These are phyloP conservation scores for Mortierella sp. DNA, from an alignment of 371 early-diverging fungal genomes.

Conservation along the genomic window DNA sequence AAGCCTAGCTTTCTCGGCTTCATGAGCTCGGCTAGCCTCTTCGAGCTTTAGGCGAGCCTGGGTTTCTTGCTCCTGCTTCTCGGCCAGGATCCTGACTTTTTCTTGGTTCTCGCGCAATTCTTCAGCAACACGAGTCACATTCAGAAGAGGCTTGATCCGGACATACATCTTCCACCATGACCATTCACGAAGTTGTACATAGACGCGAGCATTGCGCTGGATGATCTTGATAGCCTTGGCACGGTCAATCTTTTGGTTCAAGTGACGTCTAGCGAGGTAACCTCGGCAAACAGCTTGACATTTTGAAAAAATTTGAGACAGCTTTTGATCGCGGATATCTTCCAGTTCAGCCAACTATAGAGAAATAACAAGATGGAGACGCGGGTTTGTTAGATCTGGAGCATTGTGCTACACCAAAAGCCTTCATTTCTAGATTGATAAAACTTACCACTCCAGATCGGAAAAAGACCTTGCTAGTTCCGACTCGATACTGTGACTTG, in stretches of 20 bases:
- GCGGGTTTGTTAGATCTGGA: not conserved
- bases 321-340: slow-evolving; percentile 89
- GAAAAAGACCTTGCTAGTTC: slow-evolving; percentile 98
- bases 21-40: slow-evolving; percentile 63
- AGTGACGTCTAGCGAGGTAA: slow-evolving; percentile 80
- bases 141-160: slow-evolving; percentile 97
- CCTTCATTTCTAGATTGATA: not conserved
- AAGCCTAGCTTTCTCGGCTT: slow-evolving; percentile 72
- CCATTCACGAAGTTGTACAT: slow-evolving; percentile 92
- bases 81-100: slow-evolving; percentile 69
- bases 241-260: slow-evolving; percentile 80
- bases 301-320: slow-evolving; percentile 83
- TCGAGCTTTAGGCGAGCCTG: slow-evolving; percentile 67
- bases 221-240: slow-evolving; percentile 90
- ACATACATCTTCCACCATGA: slow-evolving; percentile 97
- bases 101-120: slow-evolving; percentile 78
- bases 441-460: slow-evolving; percentile 92
- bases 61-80: slow-evolving; percentile 64
- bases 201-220: slow-evolving; percentile 92
- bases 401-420: too few species aligned
- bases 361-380: too few species aligned
- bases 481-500: slow-evolving; percentile 88
- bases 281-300: slow-evolving; percentile 95
- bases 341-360: slow-evolving; percentile 93
- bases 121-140: slow-evolving; percentile 85